Percentiles rank a stretch among this genome's conserved stretches.
Conservation (phyloP, 202 grass and related monocot species). For the Setaria italica region DNA sequence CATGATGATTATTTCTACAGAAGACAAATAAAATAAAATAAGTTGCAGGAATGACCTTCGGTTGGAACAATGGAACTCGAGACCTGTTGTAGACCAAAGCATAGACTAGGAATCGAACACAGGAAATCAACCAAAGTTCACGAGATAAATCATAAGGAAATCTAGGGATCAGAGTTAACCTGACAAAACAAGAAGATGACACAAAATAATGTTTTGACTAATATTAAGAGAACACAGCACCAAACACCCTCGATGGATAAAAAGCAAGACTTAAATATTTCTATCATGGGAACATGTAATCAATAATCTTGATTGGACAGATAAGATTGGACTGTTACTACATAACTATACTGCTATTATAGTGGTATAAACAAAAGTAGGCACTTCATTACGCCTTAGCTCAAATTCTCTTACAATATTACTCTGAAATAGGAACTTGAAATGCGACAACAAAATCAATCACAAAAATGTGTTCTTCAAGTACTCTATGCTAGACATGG, state of each 20-base stretch:
- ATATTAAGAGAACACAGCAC: not conserved
- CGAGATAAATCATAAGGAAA: slow-evolving; percentile 8
- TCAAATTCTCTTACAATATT: slow-evolving; percentile 48
- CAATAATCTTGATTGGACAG: not conserved
- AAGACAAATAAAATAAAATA: not conserved
- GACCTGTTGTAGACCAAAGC: not conserved
- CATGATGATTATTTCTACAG: not conserved
- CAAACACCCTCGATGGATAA: not conserved
- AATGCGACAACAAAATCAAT: slow-evolving; percentile 31
- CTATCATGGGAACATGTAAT: slow-evolving; percentile 12
- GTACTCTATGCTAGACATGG: slow-evolving; percentile 52
- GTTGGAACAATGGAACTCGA: slow-evolving; percentile 1
- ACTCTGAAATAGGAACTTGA: slow-evolving; percentile 32
- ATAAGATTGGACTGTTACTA: slow-evolving; percentile 15
- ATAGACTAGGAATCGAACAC: not conserved
- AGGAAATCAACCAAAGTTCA: not conserved
- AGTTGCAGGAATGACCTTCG: not conserved
- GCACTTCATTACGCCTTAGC: slow-evolving; percentile 29
- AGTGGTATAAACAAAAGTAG: slow-evolving; percentile 48
- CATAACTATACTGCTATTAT: slow-evolving; percentile 9
- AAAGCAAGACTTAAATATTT: not conserved
- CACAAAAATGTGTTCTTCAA: slow-evolving; percentile 34
- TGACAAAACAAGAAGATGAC: not conserved
- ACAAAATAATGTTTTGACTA: not conserved
- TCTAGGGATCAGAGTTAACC: not conserved